Evolutionary conservation across 108 stramenopile genomes (phyloP), one percentile per base, ranked within the genome.

Genomic region (Seminavis robusta): DNA sequence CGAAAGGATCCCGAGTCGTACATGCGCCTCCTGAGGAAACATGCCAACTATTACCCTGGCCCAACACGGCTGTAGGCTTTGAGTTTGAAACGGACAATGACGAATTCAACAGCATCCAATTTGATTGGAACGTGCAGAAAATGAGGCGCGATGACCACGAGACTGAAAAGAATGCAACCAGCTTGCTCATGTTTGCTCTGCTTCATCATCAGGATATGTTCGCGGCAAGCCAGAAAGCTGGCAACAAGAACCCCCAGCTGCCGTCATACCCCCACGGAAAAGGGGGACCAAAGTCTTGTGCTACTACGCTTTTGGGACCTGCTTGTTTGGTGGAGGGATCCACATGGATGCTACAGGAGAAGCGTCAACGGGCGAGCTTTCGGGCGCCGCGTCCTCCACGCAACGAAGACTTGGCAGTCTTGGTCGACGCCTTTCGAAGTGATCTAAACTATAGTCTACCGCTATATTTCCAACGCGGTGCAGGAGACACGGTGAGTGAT

Each of bases 401-500:
- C 33, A 60, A 71, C 28, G 17, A 52, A 28, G 57, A 57, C 26
- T 52, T 87, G 26, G 73, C 70, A 4, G 61, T 46, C 6, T 24
- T 86, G 23, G 76, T 76, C 15, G 42, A 73, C 20, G 77, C 76
- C 16, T 25, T 93, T 7, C 36, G 29, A 7, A 61, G 55, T 6
- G 90, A 88, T 49, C 71, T 84, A 7, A 48, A 62, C 15, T 95
- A 73, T 56, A 31, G 67, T 15, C 29, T 96, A 9, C 89, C 88
- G 6, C 59, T 43, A 7, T 92, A 91, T 63, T 90, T 88, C 45
- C 41, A 74, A 59, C 45, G 76, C 28, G 97, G 97, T 32, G 94
- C 90, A 36, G 94, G 95, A 4, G 97, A 96, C 47, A 98, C 97
- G n/a, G n/a, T n/a, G n/a, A n/a, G n/a, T n/a, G n/a, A n/a, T n/a